Evolutionary conservation across 345 rosid species (phyloP).

Genomic region (Arabis alpina): DNA sequence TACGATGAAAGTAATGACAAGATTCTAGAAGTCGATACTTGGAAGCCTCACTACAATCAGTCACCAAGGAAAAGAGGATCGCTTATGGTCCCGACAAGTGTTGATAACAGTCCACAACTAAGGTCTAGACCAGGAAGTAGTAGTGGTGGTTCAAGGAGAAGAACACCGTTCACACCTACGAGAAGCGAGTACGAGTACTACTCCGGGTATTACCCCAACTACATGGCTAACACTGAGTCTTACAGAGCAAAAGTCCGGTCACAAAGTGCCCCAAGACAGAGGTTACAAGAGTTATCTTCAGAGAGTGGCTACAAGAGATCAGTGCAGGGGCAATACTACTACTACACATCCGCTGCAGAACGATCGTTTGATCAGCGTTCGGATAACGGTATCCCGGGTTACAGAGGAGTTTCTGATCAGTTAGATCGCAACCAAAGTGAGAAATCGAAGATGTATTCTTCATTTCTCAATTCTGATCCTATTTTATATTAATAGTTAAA

Average conservation of each 20-base stretch:
- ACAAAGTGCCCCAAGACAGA: constrained; percentile 93
- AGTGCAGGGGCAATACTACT: constrained; percentile 49
- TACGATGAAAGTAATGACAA: constrained; percentile 62
- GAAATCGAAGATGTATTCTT: constrained; percentile 39
- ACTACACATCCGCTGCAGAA: constrained; percentile 40
- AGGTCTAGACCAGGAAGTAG: constrained; percentile 72
- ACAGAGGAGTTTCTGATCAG: constrained; percentile 19
- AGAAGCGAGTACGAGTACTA: constrained; percentile 71
- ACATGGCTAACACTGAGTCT: constrained; percentile 93
- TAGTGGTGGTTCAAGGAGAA: constrained; percentile 55
- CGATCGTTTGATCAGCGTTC: constrained; percentile 46
- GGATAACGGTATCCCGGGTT: constrained; percentile 45
- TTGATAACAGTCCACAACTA: constrained; percentile 75
- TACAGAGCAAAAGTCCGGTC: constrained; percentile 85
- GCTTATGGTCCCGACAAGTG: constrained; percentile 51
- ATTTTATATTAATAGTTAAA: constrained; percentile 3
- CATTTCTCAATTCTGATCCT: constrained; percentile 35
- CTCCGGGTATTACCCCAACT: constrained; percentile 73
- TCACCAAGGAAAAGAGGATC: constrained; percentile 58
- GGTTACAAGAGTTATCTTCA: constrained; percentile 56
- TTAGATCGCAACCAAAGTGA: constrained; percentile 31
- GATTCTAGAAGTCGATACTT: constrained; percentile 93
- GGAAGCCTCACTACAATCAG: constrained; percentile 77
- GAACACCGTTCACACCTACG: constrained; percentile 79
- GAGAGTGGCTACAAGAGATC: constrained; percentile 43